Percentiles rank a stretch among this genome's conserved stretches.
Conservation (phyloP, 2,329 filamentous ascomycete genomes). For the Blastomyces silverae region DNA sequence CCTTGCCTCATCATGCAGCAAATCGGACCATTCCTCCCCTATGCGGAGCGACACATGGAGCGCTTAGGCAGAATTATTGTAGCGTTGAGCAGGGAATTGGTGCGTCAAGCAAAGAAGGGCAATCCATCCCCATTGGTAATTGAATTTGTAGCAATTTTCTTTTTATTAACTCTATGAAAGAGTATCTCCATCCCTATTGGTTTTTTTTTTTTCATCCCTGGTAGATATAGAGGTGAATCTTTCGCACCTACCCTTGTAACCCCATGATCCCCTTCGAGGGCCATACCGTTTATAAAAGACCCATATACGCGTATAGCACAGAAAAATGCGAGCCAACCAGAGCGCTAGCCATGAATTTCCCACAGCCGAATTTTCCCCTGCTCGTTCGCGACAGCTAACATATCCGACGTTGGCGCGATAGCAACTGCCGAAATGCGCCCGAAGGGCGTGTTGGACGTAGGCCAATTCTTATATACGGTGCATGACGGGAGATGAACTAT, state of each 20-base stretch:
- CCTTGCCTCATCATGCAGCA: neutral
- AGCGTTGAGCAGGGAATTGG: constrained; percentile 5
- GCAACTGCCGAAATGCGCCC: constrained; percentile 73
- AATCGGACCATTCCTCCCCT: neutral
- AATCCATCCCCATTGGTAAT: neutral
- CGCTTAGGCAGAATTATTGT: constrained; percentile 5
- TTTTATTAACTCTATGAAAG: neutral
- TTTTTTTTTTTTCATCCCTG: neutral
- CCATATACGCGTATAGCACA: neutral
- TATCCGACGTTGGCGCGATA: constrained; percentile 57
- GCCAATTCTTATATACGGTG: constrained; percentile 96
- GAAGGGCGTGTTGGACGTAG: constrained; percentile 79
- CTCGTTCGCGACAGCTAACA: constrained; percentile 84
- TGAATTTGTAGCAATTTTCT: neutral
- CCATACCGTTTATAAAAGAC: neutral
- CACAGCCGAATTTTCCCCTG: constrained; percentile 80
- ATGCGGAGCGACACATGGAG: neutral
- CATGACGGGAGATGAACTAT: constrained; percentile 79
- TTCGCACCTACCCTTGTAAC: neutral
- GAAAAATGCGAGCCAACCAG: neutral
- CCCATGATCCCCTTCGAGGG: neutral
- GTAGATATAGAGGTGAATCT: neutral
- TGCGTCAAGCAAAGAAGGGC: constrained; percentile 2
- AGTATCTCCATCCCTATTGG: neutral
- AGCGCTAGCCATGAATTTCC: constrained; percentile 64